Evolutionary conservation across 129 eudicot genomes (phyloP).

Genomic region (Pittosporum tobira): DNA sequence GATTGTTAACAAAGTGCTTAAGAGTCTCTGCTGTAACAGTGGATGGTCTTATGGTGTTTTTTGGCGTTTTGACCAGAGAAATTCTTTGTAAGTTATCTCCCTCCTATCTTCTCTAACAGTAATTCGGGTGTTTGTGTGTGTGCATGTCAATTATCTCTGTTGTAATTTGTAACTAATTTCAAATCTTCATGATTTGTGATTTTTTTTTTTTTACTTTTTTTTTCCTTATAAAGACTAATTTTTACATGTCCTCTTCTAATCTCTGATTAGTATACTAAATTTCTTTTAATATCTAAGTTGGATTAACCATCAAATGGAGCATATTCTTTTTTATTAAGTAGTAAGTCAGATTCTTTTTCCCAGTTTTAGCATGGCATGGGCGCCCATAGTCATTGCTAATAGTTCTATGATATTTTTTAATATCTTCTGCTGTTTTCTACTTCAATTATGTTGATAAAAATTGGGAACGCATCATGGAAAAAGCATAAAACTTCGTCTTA

Average conservation of each 20-base stretch:
- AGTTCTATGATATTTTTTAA: not conserved
- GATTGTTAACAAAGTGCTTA: slow-evolving; percentile 35
- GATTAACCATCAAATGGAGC: not conserved
- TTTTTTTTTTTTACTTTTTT: slow-evolving; percentile 9
- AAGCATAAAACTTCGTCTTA: slow-evolving; percentile 4
- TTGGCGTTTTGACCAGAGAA: slow-evolving; percentile 77
- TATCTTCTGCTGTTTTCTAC: not conserved
- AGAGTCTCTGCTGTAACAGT: slow-evolving; percentile 45
- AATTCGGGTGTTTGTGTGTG: not conserved
- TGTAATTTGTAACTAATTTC: not conserved
- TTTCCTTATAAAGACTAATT: not conserved
- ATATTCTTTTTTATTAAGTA: not conserved
- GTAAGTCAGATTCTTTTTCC: no score
- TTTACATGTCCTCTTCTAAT: not conserved
- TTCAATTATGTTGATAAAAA: not conserved
- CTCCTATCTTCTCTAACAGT: not conserved
- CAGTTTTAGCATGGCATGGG: no score
- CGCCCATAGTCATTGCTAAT: not conserved
- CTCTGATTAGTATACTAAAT: not conserved
- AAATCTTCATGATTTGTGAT: not conserved
- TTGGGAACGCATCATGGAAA: slow-evolving; percentile 24
- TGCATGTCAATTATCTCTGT: not conserved
- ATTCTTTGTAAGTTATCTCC: slow-evolving; percentile 50
- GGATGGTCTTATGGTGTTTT: slow-evolving; percentile 97
- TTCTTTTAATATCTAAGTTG: no score